Conservation (phyloP, 306 rosid species). For the Malus domestica region ASM211411v1 NC_041789.1:15294001-15294500, state of each 20-base stretch:
- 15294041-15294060: neutral
- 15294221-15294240: neutral
- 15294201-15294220: neutral
- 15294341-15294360: conserved; percentile 90
- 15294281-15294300: conserved; percentile 26
- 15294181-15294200: neutral
- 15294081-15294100: neutral
- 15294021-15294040: neutral
- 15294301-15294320: conserved; percentile 79
- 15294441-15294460: conserved; percentile 22
- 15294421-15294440: conserved; percentile 89
- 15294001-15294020: neutral
- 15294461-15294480: conserved; percentile 6
- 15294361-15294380: conserved; percentile 71
- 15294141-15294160: neutral
- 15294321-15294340: conserved; percentile 75
- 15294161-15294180: neutral
- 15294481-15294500: neutral
- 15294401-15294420: conserved; percentile 48
- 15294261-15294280: conserved; percentile 29
- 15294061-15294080: neutral
- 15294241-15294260: neutral
- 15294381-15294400: conserved; percentile 84
- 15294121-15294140: neutral
- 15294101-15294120: neutral